Percentiles rank a stretch among this genome's conserved stretches.
phyloP scores from a whole-genome alignment of 768 basidiomycete species.

The Lactarius hatsudake region DNA sequence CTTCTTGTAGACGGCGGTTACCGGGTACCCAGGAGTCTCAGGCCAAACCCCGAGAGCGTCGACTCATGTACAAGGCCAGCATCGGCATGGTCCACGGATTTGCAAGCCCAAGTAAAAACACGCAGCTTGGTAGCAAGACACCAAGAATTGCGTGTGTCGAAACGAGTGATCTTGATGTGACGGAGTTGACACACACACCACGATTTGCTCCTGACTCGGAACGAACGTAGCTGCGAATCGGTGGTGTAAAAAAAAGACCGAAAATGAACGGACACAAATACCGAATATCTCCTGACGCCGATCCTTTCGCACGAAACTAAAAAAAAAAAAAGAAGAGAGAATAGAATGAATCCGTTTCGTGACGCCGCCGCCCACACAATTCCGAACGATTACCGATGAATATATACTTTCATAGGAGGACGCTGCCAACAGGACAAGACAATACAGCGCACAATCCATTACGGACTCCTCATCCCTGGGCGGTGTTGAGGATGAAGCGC shows the following conservation, averaged over 20 bases:
- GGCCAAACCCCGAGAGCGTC: background rate
- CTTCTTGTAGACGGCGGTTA: background rate
- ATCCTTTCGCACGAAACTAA: background rate
- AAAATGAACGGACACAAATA: background rate
- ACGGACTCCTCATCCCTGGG: background rate
- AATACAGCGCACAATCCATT: background rate
- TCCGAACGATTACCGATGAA: background rate
- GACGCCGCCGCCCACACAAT: background rate
- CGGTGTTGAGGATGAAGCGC: background rate
- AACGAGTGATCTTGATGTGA: background rate
- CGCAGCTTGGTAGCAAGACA: background rate
- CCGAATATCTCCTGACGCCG: background rate
- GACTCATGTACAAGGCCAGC: background rate
- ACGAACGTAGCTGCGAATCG: background rate
- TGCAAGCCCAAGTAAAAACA: background rate
- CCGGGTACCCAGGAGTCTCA: background rate
- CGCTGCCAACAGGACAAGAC: background rate
- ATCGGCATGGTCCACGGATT: background rate
- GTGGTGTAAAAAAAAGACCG: background rate
- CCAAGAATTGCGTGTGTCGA: background rate
- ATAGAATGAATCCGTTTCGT: background rate
- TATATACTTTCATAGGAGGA: background rate
- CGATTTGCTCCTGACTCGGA: background rate
- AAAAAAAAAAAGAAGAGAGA: background rate
- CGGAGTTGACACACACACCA: background rate